A percentile compares a stretch with the other conserved stretches of the same genome.
Conservation (phyloP, 768 basidiomycete genomes). For the Mycena olivaceomarginata region DNA sequence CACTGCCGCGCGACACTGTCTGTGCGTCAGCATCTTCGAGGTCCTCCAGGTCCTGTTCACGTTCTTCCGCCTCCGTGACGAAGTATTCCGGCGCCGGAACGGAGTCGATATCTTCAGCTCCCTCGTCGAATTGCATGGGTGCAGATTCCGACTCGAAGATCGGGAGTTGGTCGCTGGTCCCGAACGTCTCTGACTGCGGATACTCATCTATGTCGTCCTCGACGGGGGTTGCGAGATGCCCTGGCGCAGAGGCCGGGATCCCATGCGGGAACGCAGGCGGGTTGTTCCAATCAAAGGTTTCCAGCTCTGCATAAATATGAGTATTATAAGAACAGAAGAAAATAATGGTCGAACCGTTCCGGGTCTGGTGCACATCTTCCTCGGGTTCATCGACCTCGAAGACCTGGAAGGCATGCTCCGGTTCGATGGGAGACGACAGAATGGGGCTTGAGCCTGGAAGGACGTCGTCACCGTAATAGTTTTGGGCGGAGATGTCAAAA, state of each 20-base stretch:
- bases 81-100: conserved; percentile 28
- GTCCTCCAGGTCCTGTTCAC: conserved; percentile 9
- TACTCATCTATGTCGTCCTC: conserved; percentile 19
- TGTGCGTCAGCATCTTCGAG: conserved; percentile 23
- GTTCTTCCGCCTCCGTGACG: conserved; percentile 36
- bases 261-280: conserved; percentile 35
- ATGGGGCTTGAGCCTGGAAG: conserved; percentile 33
- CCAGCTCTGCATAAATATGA: conserved; percentile 2
- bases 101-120: neutral
- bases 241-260: conserved; percentile 18
- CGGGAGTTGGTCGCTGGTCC: conserved; percentile 37
- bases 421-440: conserved; percentile 38
- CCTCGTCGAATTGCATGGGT: conserved; percentile 3
- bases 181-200: conserved; percentile 6
- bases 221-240: conserved; percentile 30
- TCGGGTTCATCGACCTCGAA: conserved; percentile 27
- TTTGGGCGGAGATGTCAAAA: conserved; percentile 2
- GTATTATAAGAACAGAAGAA: neutral
- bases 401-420: conserved; percentile 24
- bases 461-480: conserved; percentile 30
- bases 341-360: neutral
- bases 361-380: neutral
- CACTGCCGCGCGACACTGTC: conserved; percentile 30
- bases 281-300: conserved; percentile 36
- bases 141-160: conserved; percentile 15